Conservation (phyloP, 768 basidiomycete genomes). For the Mrakia gelida region DNA sequence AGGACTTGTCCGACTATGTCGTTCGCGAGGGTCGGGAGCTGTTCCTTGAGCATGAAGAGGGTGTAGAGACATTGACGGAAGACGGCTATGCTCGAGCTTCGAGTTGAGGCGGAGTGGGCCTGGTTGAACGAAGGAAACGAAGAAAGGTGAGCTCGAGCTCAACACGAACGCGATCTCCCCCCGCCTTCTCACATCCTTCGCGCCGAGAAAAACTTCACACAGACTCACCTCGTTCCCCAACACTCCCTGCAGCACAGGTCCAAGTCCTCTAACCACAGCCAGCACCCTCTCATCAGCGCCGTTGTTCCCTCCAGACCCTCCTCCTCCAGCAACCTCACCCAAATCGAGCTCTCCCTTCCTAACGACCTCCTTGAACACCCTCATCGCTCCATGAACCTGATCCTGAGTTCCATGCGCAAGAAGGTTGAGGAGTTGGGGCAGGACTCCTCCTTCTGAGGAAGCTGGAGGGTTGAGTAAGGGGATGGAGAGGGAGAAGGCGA, state of each 20-base stretch:
- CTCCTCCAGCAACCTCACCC: conserved; percentile 16
- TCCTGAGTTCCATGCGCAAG: conserved; percentile 57
- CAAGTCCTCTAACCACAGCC: conserved; percentile 78
- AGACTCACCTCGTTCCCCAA: conserved; percentile 56
- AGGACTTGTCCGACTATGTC: conserved; percentile 74
- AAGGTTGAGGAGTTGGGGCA: conserved; percentile 71
- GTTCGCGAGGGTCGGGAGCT: conserved; percentile 79
- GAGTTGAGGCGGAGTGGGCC: conserved; percentile 72
- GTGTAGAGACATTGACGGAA: conserved; percentile 86
- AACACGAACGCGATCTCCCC: too few species aligned
- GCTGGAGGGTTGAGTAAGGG: conserved; percentile 72
- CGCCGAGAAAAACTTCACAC: conserved; percentile 33
- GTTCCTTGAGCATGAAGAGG: conserved; percentile 91
- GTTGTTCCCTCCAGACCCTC: conserved; percentile 49
- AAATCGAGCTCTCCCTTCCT: conserved; percentile 54
- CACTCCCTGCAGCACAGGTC: conserved; percentile 78
- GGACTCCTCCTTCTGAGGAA: conserved; percentile 89
- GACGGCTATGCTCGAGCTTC: conserved; percentile 77
- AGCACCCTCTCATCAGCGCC: conserved; percentile 78
- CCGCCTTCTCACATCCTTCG: not conserved
- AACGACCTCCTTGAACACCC: conserved; percentile 91
- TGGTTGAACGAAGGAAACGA: conserved; percentile 35
- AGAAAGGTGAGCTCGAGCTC: not conserved
- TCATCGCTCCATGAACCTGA: conserved; percentile 91
- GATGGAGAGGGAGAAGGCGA: conserved; percentile 77